Base-by-base conservation (phyloP, 306 rosid species). In the Begonia loranthoides region DNA sequence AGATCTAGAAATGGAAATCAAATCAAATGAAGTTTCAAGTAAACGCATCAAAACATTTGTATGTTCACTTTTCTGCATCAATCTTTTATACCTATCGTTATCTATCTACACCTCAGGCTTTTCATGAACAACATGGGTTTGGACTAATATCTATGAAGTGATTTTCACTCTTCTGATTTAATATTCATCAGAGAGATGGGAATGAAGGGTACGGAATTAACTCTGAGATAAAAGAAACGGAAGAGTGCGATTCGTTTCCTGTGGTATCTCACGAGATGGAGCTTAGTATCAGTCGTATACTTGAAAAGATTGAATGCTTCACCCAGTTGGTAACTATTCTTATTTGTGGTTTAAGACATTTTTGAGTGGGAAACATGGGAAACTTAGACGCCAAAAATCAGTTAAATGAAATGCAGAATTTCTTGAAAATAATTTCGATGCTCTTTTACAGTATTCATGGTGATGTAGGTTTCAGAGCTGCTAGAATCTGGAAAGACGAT, bases 261-360 rank as follows among this genome's bases (percentile, higher is more conserved):
- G 50, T 57, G 21, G 82, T 72, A 55, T 82, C 93, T 8, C 89
- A 77, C 62, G 95, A 81, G 66, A 71, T 84, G 71, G 93, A 89
- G 58, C 76, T 82, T 33, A 54, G 59, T 45, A 63, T 88, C 66
- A 49, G 73, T 65, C 79, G 66, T 40, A 69, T 81, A 58, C 67
- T 81, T 3, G 87, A 75, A 65, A 84, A 75, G 71, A 84, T 79
- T 6, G 87, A 89, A 41, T 66, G 64, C 52, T 89, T 79, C 72
- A 81, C 93, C 45, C 79, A 81, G 69, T 77, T 75, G 87, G 95
- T 89, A 79, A 49, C 56, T 44, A 38, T 59, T 6, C 33, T 36
- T 49, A 17, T 15, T 17, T 24, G 48, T 24, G 2, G 55, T 10
- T 43, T 43, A 9, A n/a, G 1, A 6, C 47, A 43, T 53, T 36